These are phyloP conservation scores for Mortierella alpina DNA, from an alignment of 192 early-diverging fungal genomes.

Conservation along the genomic window DNA sequence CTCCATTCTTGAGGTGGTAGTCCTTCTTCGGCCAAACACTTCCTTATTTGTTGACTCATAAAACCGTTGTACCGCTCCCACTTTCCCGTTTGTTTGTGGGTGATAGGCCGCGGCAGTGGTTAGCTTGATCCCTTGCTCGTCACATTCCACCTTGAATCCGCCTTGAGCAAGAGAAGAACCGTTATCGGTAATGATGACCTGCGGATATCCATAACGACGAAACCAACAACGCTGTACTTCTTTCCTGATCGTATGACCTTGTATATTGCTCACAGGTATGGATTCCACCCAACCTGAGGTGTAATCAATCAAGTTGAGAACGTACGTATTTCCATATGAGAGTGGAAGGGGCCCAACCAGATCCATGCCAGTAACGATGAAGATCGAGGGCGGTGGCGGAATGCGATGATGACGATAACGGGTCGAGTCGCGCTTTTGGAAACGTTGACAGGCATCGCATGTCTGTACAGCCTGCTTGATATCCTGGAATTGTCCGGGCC, in stretches of 20 bases:
- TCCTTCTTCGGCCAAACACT: neutral
- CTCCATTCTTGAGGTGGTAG: too few species aligned
- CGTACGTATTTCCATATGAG: neutral
- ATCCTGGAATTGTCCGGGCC: slow-evolving; percentile 2
- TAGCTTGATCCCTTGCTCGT: neutral
- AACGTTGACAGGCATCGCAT: slow-evolving; percentile 10
- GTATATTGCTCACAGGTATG: neutral
- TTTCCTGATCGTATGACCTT: neutral
- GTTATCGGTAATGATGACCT: slow-evolving; percentile 19
- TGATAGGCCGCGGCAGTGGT: neutral
- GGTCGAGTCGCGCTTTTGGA: neutral
- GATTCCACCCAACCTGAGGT: slow-evolving; percentile 15
- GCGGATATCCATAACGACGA: slow-evolving; percentile 6
- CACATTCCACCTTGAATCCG: neutral
- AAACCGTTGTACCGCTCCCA: slow-evolving; percentile 10
- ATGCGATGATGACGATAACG: slow-evolving; percentile 12
- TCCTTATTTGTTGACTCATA: neutral
- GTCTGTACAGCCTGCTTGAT: neutral
- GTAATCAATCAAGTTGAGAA: slow-evolving; percentile 11
- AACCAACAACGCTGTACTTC: neutral
- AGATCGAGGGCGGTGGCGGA: slow-evolving; percentile 5
- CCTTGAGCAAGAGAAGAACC: neutral
- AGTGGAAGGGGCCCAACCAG: neutral
- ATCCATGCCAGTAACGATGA: neutral
- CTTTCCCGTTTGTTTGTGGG: slow-evolving; percentile 13